Base-by-base conservation (phyloP, 108 stramenopile species). In the Cyclotella baltica region DNA sequence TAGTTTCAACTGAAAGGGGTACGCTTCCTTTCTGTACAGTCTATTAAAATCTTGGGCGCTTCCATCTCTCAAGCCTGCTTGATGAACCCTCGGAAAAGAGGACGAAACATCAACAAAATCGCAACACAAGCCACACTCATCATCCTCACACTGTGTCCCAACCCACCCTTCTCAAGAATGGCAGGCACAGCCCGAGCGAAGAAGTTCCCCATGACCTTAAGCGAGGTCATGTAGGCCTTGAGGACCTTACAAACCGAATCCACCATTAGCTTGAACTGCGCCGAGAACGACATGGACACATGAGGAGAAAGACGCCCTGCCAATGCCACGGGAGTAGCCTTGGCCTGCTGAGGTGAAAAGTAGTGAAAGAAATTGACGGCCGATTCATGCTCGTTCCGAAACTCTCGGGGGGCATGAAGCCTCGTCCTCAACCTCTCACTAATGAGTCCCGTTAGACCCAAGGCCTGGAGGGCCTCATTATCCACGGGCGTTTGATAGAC, bases 121-220 rank as follows among this genome's bases (percentile, higher is more conserved):
- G 69, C 69, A 31, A 70, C 43, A 31, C 37, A 57, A 2, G 69
- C 62, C 4, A 63, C 62, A 22, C 58, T 50, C 51, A 62, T 50
- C 62, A 78, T 70, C 11, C 40, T 36, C 16, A 70, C 29, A 30
- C 40, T 59, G 34, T 78, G 68, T 29, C 62, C 51, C 34, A 78
- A 55, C 22, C 77, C 77, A 31, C 77, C 77, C 36, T 70, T 62
- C 29, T 78, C 69, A 40, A 78, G 62, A 55, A 78, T 78, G 16
- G 69, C 51, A 22, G 68, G 61, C 16, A 78, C 47, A 9, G 31
- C 20, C n/a, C 77, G 36, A 1, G 52, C 47, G 9, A 48, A 27
- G 51, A 78, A 78, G 20, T 47, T 55, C 18, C 40, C 62, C 69
- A 78, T 70, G 36, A 70, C 53, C 35, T 64, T 62, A 1, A 70